Percentiles rank a stretch among this genome's conserved stretches.
Conservation (phyloP, 139 green algal species). For the Haematococcus lacustris region DNA sequence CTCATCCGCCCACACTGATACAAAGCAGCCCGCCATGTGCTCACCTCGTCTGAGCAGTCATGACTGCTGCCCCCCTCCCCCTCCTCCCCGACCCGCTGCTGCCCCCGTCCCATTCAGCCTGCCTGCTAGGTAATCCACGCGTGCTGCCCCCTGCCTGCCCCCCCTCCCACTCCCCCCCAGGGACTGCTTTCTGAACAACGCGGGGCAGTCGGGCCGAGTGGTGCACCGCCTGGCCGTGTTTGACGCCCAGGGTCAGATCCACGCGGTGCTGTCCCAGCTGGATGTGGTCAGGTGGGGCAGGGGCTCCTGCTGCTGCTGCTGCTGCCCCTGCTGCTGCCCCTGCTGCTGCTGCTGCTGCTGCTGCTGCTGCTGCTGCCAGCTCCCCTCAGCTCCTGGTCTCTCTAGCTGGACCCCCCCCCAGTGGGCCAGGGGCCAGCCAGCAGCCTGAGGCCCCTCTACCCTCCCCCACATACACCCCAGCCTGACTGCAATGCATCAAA, state of each 20-base stretch:
- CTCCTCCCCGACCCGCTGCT: background rate
- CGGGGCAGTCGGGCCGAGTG: slow-evolving; percentile 5
- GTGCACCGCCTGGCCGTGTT: slow-evolving; percentile 46
- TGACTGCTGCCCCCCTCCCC: too few species aligned
- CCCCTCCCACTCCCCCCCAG: background rate
- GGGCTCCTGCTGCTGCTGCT: background rate
- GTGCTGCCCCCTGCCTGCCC: background rate
- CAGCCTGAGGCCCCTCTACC: background rate
- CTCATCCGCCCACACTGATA: too few species aligned
- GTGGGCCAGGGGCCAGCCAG: background rate
- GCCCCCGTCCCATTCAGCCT: background rate
- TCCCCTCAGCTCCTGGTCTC: background rate
- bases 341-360: background rate
- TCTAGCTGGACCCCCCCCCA: background rate
- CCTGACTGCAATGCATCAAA: background rate
- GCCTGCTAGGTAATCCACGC: background rate
- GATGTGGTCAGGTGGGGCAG: slow-evolving; percentile 10
- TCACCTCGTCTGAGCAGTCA: too few species aligned
- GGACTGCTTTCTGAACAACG: background rate
- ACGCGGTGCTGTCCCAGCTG: slow-evolving; percentile 54
- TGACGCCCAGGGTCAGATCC: slow-evolving; percentile 59
- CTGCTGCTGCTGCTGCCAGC: background rate
- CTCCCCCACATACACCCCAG: background rate
- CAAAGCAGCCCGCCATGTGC: too few species aligned
- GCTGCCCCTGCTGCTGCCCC: background rate